Evolutionary conservation across 1,284 basidiomycete species (phyloP).

Genomic region (Coniophora puteana): DNA sequence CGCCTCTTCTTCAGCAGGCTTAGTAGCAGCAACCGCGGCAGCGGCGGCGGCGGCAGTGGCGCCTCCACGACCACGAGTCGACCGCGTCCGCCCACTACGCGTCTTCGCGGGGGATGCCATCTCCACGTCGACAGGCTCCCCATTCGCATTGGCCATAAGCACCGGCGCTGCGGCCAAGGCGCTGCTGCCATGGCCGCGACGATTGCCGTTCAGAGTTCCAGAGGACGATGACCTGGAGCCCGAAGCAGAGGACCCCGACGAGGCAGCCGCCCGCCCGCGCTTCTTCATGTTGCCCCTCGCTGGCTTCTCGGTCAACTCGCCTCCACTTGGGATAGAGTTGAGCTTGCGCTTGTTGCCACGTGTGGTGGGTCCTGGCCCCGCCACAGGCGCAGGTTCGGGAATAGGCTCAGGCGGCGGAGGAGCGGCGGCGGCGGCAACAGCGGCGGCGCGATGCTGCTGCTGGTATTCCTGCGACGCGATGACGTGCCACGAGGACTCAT

Average conservation of each 20-base stretch:
- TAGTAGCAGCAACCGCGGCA: conserved; percentile 19
- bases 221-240: no score
- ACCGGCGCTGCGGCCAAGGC: no score
- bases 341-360: conserved; percentile 5
- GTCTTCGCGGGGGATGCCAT: conserved; percentile 13
- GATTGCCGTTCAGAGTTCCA: no score
- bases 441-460: background rate
- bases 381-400: conserved; percentile 23
- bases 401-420: background rate
- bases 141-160: no score
- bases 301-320: no score
- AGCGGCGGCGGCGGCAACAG: no score
- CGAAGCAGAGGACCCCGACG: no score
- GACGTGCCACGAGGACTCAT: conserved; percentile 29
- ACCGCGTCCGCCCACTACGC: background rate
- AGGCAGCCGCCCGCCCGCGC: no score
- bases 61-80: conserved; percentile 10
- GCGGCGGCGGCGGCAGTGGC: conserved; percentile 14
- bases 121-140: no score
- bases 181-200: no score
- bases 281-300: no score
- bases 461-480: conserved; percentile 8
- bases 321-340: no score
- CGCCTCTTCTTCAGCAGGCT: conserved; percentile 22
- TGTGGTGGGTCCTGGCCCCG: conserved; percentile 9